Evolutionary conservation across 495 filamentous ascomycete genomes (phyloP).

Genomic region (Trichoderma orchidacearum): DNA sequence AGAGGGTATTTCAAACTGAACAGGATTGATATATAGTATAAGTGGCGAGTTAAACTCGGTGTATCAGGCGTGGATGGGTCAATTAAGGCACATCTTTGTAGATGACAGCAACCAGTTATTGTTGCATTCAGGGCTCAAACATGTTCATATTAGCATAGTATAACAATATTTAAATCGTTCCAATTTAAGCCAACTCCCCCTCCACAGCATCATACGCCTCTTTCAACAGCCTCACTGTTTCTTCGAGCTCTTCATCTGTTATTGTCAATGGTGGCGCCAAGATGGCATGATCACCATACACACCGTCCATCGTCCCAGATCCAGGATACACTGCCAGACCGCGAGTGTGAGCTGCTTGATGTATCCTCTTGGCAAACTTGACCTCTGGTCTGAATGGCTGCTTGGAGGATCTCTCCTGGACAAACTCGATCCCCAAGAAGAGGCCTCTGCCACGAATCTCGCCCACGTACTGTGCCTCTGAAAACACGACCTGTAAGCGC

Average conservation of each 20-base stretch:
- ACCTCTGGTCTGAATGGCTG: slow-evolving; percentile 28
- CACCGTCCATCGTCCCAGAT: slow-evolving; percentile 51
- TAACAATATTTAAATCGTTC: too few species aligned
- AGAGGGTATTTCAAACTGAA: neutral
- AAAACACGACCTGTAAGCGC: slow-evolving; percentile 29
- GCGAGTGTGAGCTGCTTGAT: slow-evolving; percentile 34
- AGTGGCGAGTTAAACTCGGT: too few species aligned
- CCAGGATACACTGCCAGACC: slow-evolving; percentile 59
- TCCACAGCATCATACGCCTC: neutral
- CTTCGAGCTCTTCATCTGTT: slow-evolving; percentile 45
- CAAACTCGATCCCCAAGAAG: slow-evolving; percentile 45
- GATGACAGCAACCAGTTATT: too few species aligned
- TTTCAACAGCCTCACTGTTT: slow-evolving; percentile 20
- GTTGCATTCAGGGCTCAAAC: too few species aligned
- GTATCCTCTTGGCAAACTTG: slow-evolving; percentile 32
- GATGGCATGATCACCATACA: slow-evolving; percentile 60
- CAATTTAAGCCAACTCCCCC: neutral
- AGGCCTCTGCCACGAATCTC: slow-evolving; percentile 46
- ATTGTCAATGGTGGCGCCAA: slow-evolving; percentile 65
- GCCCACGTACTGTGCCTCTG: slow-evolving; percentile 37
- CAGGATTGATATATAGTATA: neutral
- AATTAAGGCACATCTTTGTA: too few species aligned
- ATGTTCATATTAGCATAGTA: too few species aligned
- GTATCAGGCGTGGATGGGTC: too few species aligned
- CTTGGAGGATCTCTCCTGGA: slow-evolving; percentile 29